phyloP scores from a whole-genome alignment of 73 alveolate species.

The Tetrahymena elliotti region DNA sequence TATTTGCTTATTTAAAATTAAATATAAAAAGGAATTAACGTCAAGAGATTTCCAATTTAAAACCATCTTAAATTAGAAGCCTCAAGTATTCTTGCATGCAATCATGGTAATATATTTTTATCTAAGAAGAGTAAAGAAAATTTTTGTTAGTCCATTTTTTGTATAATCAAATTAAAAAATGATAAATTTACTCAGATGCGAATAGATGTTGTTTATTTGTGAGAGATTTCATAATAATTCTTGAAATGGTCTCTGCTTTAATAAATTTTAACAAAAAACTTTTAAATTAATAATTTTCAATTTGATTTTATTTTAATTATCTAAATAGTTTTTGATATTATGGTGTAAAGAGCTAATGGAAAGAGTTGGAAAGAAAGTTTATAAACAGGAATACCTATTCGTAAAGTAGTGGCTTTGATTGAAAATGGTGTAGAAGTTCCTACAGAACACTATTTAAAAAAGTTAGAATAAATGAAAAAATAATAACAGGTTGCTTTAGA shows the following conservation, averaged over 20 bases:
- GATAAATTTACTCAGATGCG: no score
- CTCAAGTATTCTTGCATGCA: neutral
- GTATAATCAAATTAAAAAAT: no score
- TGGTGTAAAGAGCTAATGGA: conserved; percentile 12
- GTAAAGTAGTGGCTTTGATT: neutral
- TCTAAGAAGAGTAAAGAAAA: no score
- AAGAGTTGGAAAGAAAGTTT: conserved; percentile 19
- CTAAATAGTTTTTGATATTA: conserved; percentile 23
- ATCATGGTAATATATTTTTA: neutral
- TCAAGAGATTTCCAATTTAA: neutral
- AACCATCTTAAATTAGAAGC: neutral
- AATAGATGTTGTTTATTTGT: no score
- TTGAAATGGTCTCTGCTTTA: no score
- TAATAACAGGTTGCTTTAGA: neutral
- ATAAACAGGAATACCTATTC: conserved; percentile 5
- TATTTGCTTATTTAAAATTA: neutral
- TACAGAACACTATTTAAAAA: neutral
- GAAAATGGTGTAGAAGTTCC: neutral
- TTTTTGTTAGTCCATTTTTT: no score
- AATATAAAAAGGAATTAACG: neutral
- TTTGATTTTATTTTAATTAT: conserved; percentile 3
- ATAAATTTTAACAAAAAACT: no score
- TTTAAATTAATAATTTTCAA: no score
- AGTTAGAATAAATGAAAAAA: neutral
- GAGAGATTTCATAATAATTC: no score